Evolutionary conservation across 2,329 filamentous ascomycete species (phyloP).

Genomic region (Fusarium sp.): DNA sequence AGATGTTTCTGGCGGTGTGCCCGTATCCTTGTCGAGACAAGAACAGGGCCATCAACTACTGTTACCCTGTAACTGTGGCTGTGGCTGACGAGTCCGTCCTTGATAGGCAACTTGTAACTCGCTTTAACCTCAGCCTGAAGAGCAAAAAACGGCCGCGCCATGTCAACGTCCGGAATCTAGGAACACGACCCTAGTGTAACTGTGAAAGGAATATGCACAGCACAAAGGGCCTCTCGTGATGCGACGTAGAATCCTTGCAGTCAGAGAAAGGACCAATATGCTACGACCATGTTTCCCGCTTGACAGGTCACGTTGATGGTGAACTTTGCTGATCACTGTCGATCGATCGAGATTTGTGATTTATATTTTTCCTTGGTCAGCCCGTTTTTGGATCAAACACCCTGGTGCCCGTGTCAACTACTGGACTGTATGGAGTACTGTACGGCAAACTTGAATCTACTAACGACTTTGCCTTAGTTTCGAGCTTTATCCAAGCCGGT

Average conservation of each 20-base stretch:
- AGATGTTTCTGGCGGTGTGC: slow-evolving; percentile 34
- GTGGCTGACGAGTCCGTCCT: not conserved
- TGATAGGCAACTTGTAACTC: not conserved
- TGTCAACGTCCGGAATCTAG: slow-evolving; percentile 17
- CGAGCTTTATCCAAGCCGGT: slow-evolving; percentile 6
- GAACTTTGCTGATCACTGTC: slow-evolving; percentile 26
- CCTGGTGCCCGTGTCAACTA: not conserved
- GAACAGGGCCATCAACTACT: not conserved
- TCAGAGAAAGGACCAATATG: slow-evolving; percentile 17
- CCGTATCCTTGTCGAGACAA: slow-evolving; percentile 17
- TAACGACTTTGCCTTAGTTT: not conserved
- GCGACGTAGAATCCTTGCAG: not conserved
- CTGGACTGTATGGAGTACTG: not conserved
- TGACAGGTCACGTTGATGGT: slow-evolving; percentile 31
- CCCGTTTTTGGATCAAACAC: slow-evolving; percentile 5
- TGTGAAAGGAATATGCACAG: not conserved
- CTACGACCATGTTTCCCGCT: slow-evolving; percentile 8
- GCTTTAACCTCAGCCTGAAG: not conserved
- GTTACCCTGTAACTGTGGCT: slow-evolving; percentile 19
- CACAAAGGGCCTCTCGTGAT: slow-evolving; percentile 30
- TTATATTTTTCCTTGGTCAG: not conserved
- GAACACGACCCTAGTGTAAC: slow-evolving; percentile 12
- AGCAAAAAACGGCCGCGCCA: not conserved
- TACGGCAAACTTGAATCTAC: not conserved
- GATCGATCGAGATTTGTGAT: slow-evolving; percentile 40